These are phyloP conservation scores for Papiliotrema flavescens DNA, from an alignment of 1,284 basidiomycete genomes.

Conservation along the genomic window DNA sequence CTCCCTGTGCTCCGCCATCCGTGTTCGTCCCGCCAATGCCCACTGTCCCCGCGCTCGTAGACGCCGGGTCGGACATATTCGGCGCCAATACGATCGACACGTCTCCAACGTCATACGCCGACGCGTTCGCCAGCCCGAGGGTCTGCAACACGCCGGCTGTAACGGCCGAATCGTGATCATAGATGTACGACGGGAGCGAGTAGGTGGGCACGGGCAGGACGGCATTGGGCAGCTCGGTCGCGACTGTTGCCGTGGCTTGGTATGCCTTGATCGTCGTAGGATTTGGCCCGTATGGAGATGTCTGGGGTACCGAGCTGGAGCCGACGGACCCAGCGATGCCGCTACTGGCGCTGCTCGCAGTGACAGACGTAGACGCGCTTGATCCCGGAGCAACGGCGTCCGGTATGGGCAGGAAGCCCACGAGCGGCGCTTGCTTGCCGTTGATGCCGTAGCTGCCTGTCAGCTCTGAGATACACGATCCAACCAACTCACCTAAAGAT, in stretches of 20 bases:
- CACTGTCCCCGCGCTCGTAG: background rate
- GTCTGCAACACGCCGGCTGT: background rate
- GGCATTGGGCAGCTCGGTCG: background rate
- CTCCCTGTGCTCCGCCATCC: background rate
- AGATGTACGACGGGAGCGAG: slow-evolving; percentile 1
- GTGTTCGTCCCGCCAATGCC: background rate
- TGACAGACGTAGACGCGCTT: background rate
- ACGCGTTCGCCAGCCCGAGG: slow-evolving; percentile 1
- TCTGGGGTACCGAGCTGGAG: background rate
- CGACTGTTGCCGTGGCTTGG: background rate
- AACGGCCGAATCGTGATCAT: background rate
- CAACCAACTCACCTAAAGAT: slow-evolving; percentile 64
- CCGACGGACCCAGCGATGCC: background rate
- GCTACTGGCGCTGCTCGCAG: background rate
- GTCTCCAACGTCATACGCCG: background rate
- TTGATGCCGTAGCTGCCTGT: slow-evolving; percentile 37
- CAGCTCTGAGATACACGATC: background rate
- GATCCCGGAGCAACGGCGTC: background rate
- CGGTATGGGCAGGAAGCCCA: slow-evolving; percentile 44
- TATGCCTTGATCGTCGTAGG: background rate
- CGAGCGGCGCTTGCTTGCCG: slow-evolving; percentile 35
- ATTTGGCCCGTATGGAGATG: slow-evolving; percentile 1
- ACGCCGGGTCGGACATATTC: background rate
- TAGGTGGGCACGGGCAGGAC: slow-evolving; percentile 1
- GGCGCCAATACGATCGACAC: background rate